phyloP scores from a whole-genome alignment of 768 basidiomycete genomes.

The Lactifluus echinatus region DNA sequence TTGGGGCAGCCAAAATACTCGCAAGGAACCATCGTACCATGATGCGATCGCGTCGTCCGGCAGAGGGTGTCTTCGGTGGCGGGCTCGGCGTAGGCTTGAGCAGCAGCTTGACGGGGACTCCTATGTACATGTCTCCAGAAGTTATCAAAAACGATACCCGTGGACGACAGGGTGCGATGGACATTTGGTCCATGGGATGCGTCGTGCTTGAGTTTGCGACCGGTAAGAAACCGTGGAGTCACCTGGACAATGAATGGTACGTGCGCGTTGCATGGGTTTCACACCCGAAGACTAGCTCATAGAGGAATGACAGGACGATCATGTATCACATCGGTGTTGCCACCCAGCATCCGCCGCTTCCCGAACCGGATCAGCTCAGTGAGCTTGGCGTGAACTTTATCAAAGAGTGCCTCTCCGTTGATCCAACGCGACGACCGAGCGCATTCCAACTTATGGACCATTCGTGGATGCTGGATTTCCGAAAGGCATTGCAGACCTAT shows the following conservation, averaged over 20 bases:
- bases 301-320: conserved; percentile 66
- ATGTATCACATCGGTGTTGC: conserved; percentile 99
- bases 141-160: conserved; percentile 90
- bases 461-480: conserved; percentile 82
- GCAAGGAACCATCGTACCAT: conserved; percentile 84
- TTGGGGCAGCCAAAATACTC: conserved; percentile 94
- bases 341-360: conserved; percentile 91
- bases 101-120: conserved; percentile 91
- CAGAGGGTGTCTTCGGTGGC: conserved; percentile 33
- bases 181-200: conserved; percentile 96
- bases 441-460: conserved; percentile 81
- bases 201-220: conserved; percentile 97
- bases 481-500: conserved; percentile 58
- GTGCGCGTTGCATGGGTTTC: conserved; percentile 19
- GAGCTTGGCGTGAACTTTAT: conserved; percentile 89
- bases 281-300: background rate
- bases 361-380: conserved; percentile 84
- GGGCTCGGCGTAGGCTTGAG: conserved; percentile 39
- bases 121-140: conserved; percentile 99
- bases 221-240: conserved; percentile 96
- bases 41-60: conserved; percentile 53
- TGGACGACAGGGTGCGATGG: conserved; percentile 91
- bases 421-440: conserved; percentile 73
- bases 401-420: conserved; percentile 82
- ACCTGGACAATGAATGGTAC: conserved; percentile 97